A percentile compares a stretch with the other conserved stretches of the same genome.
phyloP scores from a whole-genome alignment of 768 basidiomycete genomes.

The Nidularia sp. region DNA sequence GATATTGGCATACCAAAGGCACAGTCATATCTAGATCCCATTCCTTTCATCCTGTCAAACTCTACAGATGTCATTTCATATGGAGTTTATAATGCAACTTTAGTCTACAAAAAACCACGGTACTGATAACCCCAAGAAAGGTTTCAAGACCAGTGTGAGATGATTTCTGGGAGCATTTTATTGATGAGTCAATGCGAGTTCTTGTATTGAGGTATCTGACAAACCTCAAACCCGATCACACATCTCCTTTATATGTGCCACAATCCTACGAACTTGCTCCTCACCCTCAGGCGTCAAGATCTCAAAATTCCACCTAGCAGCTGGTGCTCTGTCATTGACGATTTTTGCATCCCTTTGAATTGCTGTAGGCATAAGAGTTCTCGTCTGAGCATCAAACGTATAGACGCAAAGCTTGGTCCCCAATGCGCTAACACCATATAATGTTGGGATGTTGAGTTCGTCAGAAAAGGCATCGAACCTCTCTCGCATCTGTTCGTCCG shows the following conservation, averaged over 20 bases:
- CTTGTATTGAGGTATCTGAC: too few relatives aligned
- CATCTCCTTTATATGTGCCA: constrained; percentile 11
- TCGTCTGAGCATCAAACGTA: constrained; percentile 9
- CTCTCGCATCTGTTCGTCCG: constrained; percentile 20
- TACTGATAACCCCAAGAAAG: too few relatives aligned
- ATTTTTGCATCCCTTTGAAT: constrained; percentile 9
- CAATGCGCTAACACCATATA: constrained; percentile 20
- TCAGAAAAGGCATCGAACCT: constrained; percentile 12
- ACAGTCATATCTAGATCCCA: too few relatives aligned
- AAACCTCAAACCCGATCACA: too few relatives aligned
- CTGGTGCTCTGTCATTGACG: constrained; percentile 20
- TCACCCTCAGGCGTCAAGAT: constrained; percentile 12
- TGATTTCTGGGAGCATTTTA: too few relatives aligned
- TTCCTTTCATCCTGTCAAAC: too few relatives aligned
- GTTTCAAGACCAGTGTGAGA: too few relatives aligned
- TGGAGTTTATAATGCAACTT: too few relatives aligned
- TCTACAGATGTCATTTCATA: too few relatives aligned
- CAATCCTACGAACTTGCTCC: constrained; percentile 9
- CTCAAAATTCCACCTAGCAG: constrained; percentile 16
- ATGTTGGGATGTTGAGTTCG: constrained; percentile 7
- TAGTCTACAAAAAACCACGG: too few relatives aligned
- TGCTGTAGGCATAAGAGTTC: constrained; percentile 8
- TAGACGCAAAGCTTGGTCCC: constrained; percentile 19
- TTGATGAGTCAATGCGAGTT: too few relatives aligned
- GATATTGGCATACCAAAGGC: too few relatives aligned